These are phyloP conservation scores for Beta lomatogona DNA, from an alignment of 179 eudicot species.

Conservation along the genomic window DNA sequence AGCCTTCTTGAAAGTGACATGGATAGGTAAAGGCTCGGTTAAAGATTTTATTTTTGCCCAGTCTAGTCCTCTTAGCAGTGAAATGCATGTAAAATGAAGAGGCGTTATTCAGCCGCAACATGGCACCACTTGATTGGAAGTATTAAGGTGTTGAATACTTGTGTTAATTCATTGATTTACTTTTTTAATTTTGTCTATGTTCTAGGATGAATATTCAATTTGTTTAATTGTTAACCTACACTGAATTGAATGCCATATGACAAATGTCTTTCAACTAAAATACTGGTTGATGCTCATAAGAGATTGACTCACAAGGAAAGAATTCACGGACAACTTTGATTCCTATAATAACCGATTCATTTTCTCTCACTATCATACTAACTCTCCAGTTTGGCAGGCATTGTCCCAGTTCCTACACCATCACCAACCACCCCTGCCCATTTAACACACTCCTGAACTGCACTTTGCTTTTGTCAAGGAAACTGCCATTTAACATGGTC, in stretches of 20 bases:
- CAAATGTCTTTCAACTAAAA: background rate
- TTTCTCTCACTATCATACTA: no score
- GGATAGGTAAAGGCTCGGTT: constrained; percentile 58
- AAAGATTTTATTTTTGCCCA: background rate
- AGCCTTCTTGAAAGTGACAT: constrained; percentile 77
- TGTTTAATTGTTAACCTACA: background rate
- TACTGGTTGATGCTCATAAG: background rate
- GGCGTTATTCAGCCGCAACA: background rate
- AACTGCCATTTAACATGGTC: no score
- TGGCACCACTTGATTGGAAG: background rate
- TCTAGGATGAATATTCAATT: background rate
- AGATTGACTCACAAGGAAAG: no score
- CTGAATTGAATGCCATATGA: background rate
- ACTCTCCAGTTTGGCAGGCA: no score
- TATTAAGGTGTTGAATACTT: background rate
- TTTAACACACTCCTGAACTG: no score
- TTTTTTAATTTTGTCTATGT: background rate
- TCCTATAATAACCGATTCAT: no score
- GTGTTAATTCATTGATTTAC: background rate
- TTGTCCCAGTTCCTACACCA: no score
- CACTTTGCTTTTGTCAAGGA: no score
- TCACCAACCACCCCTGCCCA: no score
- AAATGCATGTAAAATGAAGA: background rate
- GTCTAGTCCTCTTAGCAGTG: background rate
- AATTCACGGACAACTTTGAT: no score